Evolutionary conservation across 139 green algal species (phyloP).

Genomic region (Desmodesmus armatus): DNA sequence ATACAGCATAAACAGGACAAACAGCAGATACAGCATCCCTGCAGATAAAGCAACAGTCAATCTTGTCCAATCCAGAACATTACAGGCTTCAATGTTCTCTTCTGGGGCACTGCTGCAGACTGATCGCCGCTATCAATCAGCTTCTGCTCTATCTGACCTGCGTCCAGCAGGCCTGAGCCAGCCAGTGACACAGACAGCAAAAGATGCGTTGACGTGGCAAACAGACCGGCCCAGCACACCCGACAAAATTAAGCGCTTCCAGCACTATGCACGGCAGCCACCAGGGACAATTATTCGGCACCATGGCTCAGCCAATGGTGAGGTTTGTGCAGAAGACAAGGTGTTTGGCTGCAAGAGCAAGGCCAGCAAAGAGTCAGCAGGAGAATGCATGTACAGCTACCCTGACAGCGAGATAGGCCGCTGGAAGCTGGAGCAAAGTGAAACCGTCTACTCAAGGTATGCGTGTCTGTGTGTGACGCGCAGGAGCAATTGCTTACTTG

Average conservation of each 20-base stretch:
- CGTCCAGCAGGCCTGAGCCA: conserved; percentile 51
- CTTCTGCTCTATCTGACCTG: too few species aligned
- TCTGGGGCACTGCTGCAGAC: too few species aligned
- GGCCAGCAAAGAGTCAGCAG: conserved; percentile 53
- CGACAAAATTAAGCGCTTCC: conserved; percentile 61
- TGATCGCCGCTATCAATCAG: too few species aligned
- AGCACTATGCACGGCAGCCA: conserved; percentile 72
- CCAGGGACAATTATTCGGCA: conserved; percentile 68
- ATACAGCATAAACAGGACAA: too few species aligned
- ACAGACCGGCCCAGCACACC: conserved; percentile 61
- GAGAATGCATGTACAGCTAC: conserved; percentile 60
- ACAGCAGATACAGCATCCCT: too few species aligned
- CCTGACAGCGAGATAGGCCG: conserved; percentile 66
- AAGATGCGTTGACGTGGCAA: conserved; percentile 66
- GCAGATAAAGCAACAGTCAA: too few species aligned
- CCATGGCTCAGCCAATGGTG: conserved; percentile 62
- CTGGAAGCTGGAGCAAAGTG: conserved; percentile 70
- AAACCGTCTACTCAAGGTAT: conserved; percentile 75
- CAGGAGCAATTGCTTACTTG: too few species aligned
- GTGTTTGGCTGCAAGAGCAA: conserved; percentile 62
- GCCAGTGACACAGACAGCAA: conserved; percentile 49
- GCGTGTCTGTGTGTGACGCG: background rate
- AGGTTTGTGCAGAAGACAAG: conserved; percentile 47
- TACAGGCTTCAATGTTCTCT: too few species aligned
- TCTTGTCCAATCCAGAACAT: too few species aligned